Conservation (phyloP, 176 grass and related monocot species). For the Calamus simplicifolius region DNA sequence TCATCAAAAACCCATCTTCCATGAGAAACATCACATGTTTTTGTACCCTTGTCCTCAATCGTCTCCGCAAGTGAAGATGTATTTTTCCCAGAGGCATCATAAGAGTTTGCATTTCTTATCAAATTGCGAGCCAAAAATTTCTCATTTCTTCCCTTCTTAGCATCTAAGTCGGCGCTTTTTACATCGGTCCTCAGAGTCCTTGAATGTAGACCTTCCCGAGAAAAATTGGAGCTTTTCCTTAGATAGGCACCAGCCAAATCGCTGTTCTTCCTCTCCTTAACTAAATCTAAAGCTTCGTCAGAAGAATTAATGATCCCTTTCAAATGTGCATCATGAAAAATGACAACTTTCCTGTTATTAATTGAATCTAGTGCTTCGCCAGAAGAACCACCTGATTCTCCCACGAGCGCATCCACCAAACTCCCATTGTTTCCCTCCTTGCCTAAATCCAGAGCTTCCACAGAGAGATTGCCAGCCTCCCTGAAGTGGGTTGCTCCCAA, state of each 20-base stretch:
- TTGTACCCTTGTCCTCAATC: slow-evolving; percentile 5
- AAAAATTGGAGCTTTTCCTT: neutral
- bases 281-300: slow-evolving; percentile 16
- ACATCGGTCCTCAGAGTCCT: too few species aligned
- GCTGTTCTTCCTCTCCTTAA: slow-evolving; percentile 1
- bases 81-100: slow-evolving; percentile 15
- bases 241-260: neutral
- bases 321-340: slow-evolving; percentile 2
- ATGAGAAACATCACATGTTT: slow-evolving; percentile 55
- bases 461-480: slow-evolving; percentile 12
- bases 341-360: neutral
- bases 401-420: slow-evolving; percentile 3
- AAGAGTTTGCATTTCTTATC: neutral
- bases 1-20: slow-evolving; percentile 91
- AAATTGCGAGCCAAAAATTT: neutral
- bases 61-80: slow-evolving; percentile 8
- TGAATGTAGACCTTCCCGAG: neutral
- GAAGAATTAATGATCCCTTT: slow-evolving; percentile 19
- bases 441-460: slow-evolving; percentile 10
- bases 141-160: neutral
- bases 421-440: slow-evolving; percentile 15
- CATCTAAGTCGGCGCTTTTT: neutral
- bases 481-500: neutral
- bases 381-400: slow-evolving; percentile 8
- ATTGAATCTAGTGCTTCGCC: slow-evolving; percentile 16